phyloP scores from a whole-genome alignment of 164 flowering plant species.

The Annona cherimola region DNA sequence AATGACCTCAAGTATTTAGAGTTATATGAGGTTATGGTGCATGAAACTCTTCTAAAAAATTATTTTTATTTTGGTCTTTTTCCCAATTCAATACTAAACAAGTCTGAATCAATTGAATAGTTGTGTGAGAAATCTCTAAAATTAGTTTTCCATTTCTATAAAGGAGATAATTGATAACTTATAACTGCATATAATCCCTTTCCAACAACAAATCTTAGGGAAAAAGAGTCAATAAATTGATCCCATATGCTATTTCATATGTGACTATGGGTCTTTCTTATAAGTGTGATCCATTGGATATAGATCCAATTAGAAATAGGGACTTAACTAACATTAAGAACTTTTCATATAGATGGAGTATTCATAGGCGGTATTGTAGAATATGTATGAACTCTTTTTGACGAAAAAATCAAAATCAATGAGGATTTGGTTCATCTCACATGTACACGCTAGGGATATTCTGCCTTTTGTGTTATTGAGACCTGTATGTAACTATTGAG shows the following conservation, averaged over 20 bases:
- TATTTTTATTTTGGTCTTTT: background rate
- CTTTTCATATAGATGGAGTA: background rate
- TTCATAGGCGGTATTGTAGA: background rate
- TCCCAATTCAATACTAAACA: background rate
- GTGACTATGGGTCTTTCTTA: background rate
- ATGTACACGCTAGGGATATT: too few species aligned
- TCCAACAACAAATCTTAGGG: background rate
- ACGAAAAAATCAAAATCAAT: background rate
- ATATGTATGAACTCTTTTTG: background rate
- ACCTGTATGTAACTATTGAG: too few species aligned
- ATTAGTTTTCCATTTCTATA: background rate
- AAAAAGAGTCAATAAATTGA: background rate
- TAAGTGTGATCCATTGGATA: background rate
- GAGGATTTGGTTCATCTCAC: background rate
- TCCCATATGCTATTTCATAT: constrained; percentile 3
- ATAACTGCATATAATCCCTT: background rate
- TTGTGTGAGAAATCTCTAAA: constrained; percentile 1
- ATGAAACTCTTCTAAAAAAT: constrained; percentile 1
- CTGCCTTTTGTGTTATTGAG: too few species aligned
- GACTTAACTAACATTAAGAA: background rate
- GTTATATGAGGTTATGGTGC: too few species aligned
- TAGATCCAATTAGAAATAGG: background rate
- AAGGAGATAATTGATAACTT: constrained; percentile 1
- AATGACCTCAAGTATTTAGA: too few species aligned
- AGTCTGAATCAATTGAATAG: constrained; percentile 2